These are phyloP conservation scores for Notholithocarpus densiflorus DNA, from an alignment of 306 rosid species.

Conservation along the genomic window DNA sequence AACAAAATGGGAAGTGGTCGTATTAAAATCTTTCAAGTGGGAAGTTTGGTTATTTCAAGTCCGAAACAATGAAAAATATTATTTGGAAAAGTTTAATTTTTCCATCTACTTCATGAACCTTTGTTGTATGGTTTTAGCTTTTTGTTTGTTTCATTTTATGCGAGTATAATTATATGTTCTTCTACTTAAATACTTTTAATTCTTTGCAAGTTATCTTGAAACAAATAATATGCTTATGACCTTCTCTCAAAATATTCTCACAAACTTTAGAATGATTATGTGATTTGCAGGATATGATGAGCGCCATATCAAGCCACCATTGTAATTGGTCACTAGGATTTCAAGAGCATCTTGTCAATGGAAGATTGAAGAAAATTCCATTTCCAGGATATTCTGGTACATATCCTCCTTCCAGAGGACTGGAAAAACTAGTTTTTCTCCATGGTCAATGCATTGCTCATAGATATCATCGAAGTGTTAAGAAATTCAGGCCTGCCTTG, in stretches of 20 bases:
- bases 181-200: neutral
- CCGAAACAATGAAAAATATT: neutral
- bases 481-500: conserved; percentile 45
- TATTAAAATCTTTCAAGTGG: neutral
- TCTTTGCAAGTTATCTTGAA: too few species aligned
- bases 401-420: conserved; percentile 47
- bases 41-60: neutral
- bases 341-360: conserved; percentile 48
- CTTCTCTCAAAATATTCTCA: neutral
- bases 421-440: conserved; percentile 19
- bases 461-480: conserved; percentile 30
- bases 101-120: neutral
- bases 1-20: neutral
- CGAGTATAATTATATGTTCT: neutral
- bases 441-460: conserved; percentile 40
- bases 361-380: conserved; percentile 44
- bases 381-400: conserved; percentile 39
- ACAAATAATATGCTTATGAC: neutral
- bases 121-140: neutral
- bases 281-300: conserved; percentile 54
- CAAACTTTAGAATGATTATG: conserved; percentile 8
- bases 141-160: conserved; percentile 4
- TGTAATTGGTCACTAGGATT: conserved; percentile 61
- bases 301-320: conserved; percentile 63
- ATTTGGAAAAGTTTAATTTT: neutral